Base-by-base conservation (phyloP, 2,329 filamentous ascomycete genomes). In the Huntiella savannae region DNA sequence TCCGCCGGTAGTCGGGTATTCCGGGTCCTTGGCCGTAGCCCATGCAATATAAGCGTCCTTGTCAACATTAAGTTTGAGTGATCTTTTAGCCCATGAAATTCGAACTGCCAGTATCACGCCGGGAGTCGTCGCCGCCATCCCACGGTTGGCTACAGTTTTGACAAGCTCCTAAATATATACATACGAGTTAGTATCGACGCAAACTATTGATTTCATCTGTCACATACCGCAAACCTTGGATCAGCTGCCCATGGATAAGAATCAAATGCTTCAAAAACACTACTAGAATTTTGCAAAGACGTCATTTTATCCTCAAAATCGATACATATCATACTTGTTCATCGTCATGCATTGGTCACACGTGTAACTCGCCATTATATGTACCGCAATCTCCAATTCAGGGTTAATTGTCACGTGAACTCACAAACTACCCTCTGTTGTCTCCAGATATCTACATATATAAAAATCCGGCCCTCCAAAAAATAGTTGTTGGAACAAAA, bases 31-130 rank as follows among this genome's bases (percentile, higher is more conserved):
- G 15, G 50, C 44, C 16, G 58, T 58, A 11, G 77, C 61, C 75
- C 82, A 86, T 32, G 64, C 58, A 56, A 78, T 77, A 63, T 87
- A 91, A 43, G 63, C 62, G 45, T 72, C 62, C 53, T 80, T 82
- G 57, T 83, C 72, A 51, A 88, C 70, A 13, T 67, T 57, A 38
- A 67, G 62, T 49, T 63, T 64, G 42, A 68, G 62, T 13, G 63
- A 60, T 51, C 64, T 67, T 38, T 66, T 60, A 57, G 76, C 80
- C 62, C 81, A 84, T 62, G 79, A 82, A 58, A 65, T 59, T 58
- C 79, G 76, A 50, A 79, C 79, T 52, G 46, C 38, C 15, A 48
- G 33, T 8, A 52, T 43, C 11, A 33, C 45, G n/a, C 45, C 12
- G 4, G 40, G 33, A 3, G 45, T 50, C 2, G 78, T 73, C 47